Evolutionary conservation across 225 moss, liverwort and hornwort species (phyloP).

Genomic region (Bryum argenteum): DNA sequence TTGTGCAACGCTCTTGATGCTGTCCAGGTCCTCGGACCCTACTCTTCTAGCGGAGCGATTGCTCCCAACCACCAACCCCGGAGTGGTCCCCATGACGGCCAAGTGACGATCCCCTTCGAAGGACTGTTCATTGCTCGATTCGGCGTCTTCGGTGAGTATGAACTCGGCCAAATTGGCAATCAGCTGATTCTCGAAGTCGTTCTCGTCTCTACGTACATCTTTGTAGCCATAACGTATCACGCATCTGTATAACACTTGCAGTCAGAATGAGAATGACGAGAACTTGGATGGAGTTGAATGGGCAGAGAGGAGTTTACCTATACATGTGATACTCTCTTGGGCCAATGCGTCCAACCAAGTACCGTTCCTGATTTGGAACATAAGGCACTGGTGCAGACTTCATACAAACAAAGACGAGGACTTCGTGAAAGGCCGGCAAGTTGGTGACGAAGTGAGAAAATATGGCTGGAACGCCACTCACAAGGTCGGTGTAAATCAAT

Average conservation of each 20-base stretch:
- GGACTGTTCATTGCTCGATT: constrained; percentile 75
- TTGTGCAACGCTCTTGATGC: constrained; percentile 26
- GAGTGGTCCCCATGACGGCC: constrained; percentile 56
- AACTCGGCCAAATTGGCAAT: constrained; percentile 77
- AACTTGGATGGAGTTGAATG: neutral
- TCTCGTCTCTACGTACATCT: constrained; percentile 50
- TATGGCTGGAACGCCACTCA: constrained; percentile 57
- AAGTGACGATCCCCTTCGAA: constrained; percentile 56
- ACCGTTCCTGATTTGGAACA: constrained; percentile 57
- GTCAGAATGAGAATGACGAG: neutral
- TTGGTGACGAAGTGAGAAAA: constrained; percentile 69
- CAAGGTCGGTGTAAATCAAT: constrained; percentile 62
- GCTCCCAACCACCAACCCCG: constrained; percentile 31
- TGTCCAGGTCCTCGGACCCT: constrained; percentile 34
- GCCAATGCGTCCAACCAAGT: constrained; percentile 60
- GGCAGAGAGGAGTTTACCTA: constrained; percentile 33
- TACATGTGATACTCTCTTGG: constrained; percentile 59
- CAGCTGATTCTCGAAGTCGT: constrained; percentile 59
- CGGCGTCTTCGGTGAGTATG: constrained; percentile 68
- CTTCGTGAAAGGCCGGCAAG: constrained; percentile 63
- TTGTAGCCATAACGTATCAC: constrained; percentile 64
- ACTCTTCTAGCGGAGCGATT: constrained; percentile 23
- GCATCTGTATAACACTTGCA: constrained; percentile 31
- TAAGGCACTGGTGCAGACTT: constrained; percentile 60
- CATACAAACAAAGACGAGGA: constrained; percentile 64